Conservation (phyloP, 148 eudicot species). For the Camellia japonica region DNA sequence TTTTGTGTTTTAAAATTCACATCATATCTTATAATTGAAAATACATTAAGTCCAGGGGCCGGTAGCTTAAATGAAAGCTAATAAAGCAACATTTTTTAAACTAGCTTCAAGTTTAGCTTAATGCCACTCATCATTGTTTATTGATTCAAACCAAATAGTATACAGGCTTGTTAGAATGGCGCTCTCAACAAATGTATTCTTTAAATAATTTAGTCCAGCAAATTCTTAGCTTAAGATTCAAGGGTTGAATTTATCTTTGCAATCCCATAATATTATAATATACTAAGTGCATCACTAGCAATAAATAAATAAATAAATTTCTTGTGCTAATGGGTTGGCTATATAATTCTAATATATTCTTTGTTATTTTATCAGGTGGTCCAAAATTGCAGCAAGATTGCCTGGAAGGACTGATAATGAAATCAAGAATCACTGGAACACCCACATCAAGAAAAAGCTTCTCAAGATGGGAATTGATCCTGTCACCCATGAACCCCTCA, state of each 20-base stretch:
- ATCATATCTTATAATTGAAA: background rate
- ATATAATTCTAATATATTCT: background rate
- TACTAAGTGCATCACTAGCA: background rate
- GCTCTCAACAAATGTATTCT: background rate
- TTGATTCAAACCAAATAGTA: background rate
- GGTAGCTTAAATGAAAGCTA: too few relatives aligned
- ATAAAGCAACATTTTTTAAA: too few relatives aligned
- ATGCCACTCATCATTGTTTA: background rate
- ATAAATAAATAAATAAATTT: background rate
- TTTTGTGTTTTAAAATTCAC: too few relatives aligned
- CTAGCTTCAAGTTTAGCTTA: background rate
- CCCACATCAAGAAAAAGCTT: conserved; percentile 93
- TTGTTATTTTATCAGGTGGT: conserved; percentile 56
- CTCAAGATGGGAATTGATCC: conserved; percentile 92
- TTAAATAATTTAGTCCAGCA: background rate
- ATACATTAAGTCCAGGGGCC: background rate
- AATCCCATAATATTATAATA: too few relatives aligned
- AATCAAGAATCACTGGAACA: conserved; percentile 95
- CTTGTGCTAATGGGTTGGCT: background rate
- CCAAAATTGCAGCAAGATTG: conserved; percentile 81
- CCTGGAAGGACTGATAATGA: conserved; percentile 97
- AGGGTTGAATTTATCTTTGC: background rate
- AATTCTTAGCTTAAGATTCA: conserved; percentile 7
- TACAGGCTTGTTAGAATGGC: too few relatives aligned
- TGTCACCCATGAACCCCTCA: conserved; percentile 71